Conservation (phyloP, 2,329 filamentous ascomycete genomes). For the Xylariaceae sp. region DNA sequence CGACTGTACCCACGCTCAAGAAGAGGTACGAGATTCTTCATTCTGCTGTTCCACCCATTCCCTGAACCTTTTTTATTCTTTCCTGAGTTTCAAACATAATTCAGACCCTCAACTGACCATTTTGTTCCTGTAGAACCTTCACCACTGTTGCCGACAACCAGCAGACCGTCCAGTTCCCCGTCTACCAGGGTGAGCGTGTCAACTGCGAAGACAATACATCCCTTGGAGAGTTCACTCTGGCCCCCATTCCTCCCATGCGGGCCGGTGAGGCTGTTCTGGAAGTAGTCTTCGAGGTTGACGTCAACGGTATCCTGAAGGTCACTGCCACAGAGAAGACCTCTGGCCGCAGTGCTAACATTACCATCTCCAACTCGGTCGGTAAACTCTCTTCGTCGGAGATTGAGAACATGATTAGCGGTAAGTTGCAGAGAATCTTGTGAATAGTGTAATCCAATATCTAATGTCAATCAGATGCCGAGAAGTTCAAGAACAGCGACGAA, state of each 20-base stretch:
- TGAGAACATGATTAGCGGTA: slow-evolving; percentile 92
- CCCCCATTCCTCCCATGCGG: slow-evolving; percentile 81
- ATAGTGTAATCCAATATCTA: too few species aligned
- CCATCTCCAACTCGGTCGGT: slow-evolving; percentile 98
- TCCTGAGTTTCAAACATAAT: not conserved
- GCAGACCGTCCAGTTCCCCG: slow-evolving; percentile 84
- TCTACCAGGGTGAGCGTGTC: slow-evolving; percentile 93
- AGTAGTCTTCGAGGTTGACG: slow-evolving; percentile 98
- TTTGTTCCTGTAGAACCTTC: slow-evolving; percentile 50
- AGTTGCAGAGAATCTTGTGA: too few species aligned
- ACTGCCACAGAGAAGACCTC: slow-evolving; percentile 99
- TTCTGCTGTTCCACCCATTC: too few species aligned
- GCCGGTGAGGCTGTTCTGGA: slow-evolving; percentile 96
- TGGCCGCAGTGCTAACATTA: slow-evolving; percentile 97
- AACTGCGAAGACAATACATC: slow-evolving; percentile 99
- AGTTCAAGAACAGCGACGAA: slow-evolving; percentile 98
- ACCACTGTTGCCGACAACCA: slow-evolving; percentile 79
- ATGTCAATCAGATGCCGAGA: slow-evolving; percentile 89
- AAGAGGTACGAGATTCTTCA: too few species aligned
- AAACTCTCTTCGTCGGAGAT: slow-evolving; percentile 95
- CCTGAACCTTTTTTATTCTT: too few species aligned
- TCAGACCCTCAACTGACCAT: not conserved
- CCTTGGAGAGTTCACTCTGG: slow-evolving; percentile 93
- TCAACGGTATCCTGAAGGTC: slow-evolving; percentile 99
- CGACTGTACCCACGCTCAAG: slow-evolving; percentile 75